phyloP scores from a whole-genome alignment of 352 stramenopile genomes.

The Pythium plurisporium region DNA sequence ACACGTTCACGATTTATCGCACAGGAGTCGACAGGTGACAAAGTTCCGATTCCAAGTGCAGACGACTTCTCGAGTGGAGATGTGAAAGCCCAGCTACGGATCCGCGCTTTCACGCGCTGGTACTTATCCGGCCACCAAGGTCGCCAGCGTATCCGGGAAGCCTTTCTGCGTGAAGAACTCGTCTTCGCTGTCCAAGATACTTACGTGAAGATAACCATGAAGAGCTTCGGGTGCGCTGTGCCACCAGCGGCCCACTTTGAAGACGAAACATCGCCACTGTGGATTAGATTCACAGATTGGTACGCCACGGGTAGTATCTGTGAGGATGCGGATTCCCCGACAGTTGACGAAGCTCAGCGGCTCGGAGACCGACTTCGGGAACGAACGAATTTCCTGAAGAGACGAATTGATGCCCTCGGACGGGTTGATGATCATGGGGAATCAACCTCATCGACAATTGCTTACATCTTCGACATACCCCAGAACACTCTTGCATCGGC shows the following conservation, averaged over 20 bases:
- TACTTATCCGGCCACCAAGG: conserved; percentile 39
- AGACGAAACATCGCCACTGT: conserved; percentile 20
- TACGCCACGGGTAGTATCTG: conserved; percentile 31
- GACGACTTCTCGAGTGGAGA: conserved; percentile 47
- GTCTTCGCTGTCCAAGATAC: conserved; percentile 43
- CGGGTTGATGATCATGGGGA: neutral
- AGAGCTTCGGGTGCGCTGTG: conserved; percentile 24
- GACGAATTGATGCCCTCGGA: conserved; percentile 4
- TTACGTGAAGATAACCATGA: conserved; percentile 35
- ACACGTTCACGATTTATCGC: conserved; percentile 46
- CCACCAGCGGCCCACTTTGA: conserved; percentile 26
- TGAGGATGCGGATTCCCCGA: no score
- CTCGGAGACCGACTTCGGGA: conserved; percentile 1
- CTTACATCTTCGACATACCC: conserved; percentile 47
- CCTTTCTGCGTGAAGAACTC: conserved; percentile 57
- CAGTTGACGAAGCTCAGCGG: neutral
- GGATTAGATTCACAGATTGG: conserved; percentile 50
- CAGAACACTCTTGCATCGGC: neutral
- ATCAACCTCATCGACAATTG: neutral
- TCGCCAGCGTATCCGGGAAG: conserved; percentile 43
- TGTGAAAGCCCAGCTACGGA: conserved; percentile 34
- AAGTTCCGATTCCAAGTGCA: conserved; percentile 31
- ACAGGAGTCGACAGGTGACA: conserved; percentile 32
- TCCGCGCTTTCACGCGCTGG: conserved; percentile 57
- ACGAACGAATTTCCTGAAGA: conserved; percentile 13